Base-by-base conservation (phyloP, 2,329 filamentous ascomycete genomes). In the Aspergillus sp. region DNA sequence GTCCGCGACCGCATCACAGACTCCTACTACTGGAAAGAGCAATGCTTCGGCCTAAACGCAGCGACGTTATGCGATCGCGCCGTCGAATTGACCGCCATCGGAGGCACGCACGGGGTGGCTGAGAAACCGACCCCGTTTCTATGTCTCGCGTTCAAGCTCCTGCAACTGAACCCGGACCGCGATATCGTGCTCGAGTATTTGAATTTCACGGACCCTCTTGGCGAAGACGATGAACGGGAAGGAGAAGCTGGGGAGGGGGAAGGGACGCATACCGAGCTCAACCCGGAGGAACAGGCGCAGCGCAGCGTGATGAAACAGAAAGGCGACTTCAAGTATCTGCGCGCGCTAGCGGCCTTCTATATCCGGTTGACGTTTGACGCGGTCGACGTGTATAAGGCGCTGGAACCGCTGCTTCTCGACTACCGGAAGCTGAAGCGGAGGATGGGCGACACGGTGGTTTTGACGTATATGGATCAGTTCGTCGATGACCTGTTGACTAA, bases 1-100 rank as follows among this genome's bases (percentile, higher is more conserved):
- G 92, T 97, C 65, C 90, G 91, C 72, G 95, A 99, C 78, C 92
- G 95, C 73, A 97, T 99, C 76, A 87, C 93, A 67, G 92, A 96
- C 72, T 91, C 88, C 55, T 96, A 96, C 79, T 99, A 96, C 81
- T 99, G 92, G 90, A 97, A 97, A 77, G 95, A 98, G 78, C 93
- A 97, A 80, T 97, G 95, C 75, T 99, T 98, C 78, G 95, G 90
- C 47, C 84, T 99, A 65, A 99, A 98, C 80, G 85, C 85, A 3
- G 87, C 87, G 1, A 89, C 86, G 0, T 76, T 99, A 6, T 89
- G 96, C 69, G 91, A 97, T 78, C 91, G 95, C 65, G 93, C 96
- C 0, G 90, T 92, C 26, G 90, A 94, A 68, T 85, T 99, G 51
- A 84, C 81, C 52, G 95, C 90, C 76, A 85, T 99, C 58, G 95